Base-by-base conservation (phyloP, 1,284 basidiomycete species). In the Sanghuangporus sanghuang region DNA sequence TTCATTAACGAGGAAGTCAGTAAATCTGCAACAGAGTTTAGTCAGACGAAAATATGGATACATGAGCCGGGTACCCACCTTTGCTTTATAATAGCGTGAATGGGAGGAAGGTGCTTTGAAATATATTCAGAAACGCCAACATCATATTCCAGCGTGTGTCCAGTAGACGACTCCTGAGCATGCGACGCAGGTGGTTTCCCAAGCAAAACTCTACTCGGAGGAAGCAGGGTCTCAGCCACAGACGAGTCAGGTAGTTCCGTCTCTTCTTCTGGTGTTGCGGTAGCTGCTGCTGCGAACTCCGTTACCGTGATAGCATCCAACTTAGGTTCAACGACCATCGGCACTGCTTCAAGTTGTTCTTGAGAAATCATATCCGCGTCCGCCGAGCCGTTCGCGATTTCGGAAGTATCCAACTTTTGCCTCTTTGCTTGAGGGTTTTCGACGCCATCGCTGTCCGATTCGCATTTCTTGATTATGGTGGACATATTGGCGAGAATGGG, bases 81-180 rank as follows among this genome's bases (percentile, higher is more conserved):
- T 76, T 97, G 95, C 76, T 98, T 98, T 74, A 98, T 96, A 71
- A 97, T 95, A 7, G 93, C 95, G 57, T 89, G 81, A 67, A 97
- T 88, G 68, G 84, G 83, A 4, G 87, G 81, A n/a, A 89, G 81
- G 64, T 84, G 82, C 23, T 80, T 79, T 11, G 86, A 86, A 66
- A 94, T 85, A 74, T 95, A 97, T 70, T 93, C 90, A 7, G 91
- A 91, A 63, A 98, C 96, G 1, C 95, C 95, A 57, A 96, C 95
- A 71, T 96, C 90, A 6, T 81, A 79, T 74, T 98, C 94, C 62
- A 86, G 77, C 42, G 93, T 83, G 68, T 84, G 85, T 62, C 75
- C 72, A 68, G 85, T 77, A 49, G 78, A 75, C 48, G 81, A 81
- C 60, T 79, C 80, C 35, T 78, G 76, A 32, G 78, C 74, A 50